Base-by-base conservation (phyloP, 306 rosid species). In the Notholithocarpus densiflorus region DNA sequence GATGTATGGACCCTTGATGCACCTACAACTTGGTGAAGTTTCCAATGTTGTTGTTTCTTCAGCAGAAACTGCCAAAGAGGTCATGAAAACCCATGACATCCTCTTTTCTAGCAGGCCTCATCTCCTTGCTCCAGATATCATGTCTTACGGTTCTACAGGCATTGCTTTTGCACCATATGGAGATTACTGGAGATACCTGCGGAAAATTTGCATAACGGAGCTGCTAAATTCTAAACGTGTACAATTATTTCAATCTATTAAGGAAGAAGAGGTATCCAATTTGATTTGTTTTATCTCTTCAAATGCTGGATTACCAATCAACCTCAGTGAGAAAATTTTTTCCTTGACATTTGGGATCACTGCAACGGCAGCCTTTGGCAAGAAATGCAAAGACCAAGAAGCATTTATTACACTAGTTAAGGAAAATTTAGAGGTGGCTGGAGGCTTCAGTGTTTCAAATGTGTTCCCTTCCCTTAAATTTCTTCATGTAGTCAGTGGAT, bases 21-120 rank as follows among this genome's bases (percentile, higher is more conserved):
- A 88, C 34, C 74, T 83, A 9, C 73, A 57, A 74, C 88, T 88
- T 9, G 92, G 88, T 5, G 89, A 88, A 65, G 80, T 82, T 0
- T 75, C 68, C 5, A 4, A 65, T 55, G 4, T 83, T 0, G 73
- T 86, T 18, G 83, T 83, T 71, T 88, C 91, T 2, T 86, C 89
- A 14, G 45, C 89, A 54, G 81, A 81, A 61, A 32, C 31, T 37
- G 88, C 88, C 17, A 73, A 14, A 54, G 88, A 83, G 77, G 75
- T 85, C 9, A 76, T 88, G 84, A 88, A 81, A 75, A 85, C 82
- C 15, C 82, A 88, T 40, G 87, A 85, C 52, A 5, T 72, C 0
- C 61, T n/a, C 62, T 85, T 88, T 69, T 71, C 87, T 23, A 81
- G 79, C 29, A 81, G 87, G 79, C 82, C 87, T 19, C 2, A 1